phyloP scores from a whole-genome alignment of 306 rosid genomes.

The Abrus precatorius region DNA sequence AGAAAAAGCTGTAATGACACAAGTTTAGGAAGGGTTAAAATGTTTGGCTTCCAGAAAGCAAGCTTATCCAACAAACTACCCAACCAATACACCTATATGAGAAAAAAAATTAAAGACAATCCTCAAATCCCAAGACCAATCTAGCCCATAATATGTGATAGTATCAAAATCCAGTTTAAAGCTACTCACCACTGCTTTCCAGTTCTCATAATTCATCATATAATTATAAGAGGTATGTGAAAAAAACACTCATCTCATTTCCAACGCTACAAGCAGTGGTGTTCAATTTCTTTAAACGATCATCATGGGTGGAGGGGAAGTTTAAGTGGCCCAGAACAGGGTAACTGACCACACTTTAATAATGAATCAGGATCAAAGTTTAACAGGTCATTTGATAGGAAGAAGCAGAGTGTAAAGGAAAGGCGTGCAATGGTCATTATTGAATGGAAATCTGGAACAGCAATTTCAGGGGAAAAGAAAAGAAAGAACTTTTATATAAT shows the following conservation, averaged over 20 bases:
- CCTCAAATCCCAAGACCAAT: not conserved
- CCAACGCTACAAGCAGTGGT: not conserved
- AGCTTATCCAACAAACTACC: not conserved
- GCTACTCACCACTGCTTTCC: slow-evolving; percentile 1
- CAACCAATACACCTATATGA: not conserved
- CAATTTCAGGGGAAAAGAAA: not conserved
- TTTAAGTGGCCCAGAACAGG: not conserved
- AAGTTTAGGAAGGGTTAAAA: not conserved
- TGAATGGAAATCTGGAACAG: not conserved
- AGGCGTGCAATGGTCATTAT: not conserved
- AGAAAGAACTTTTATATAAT: not conserved
- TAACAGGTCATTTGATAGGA: slow-evolving; percentile 19
- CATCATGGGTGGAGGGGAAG: not conserved
- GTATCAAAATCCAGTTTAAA: slow-evolving; percentile 15
- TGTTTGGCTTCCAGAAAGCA: slow-evolving; percentile 6
- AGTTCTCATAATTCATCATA: slow-evolving; percentile 1
- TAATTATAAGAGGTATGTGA: not conserved
- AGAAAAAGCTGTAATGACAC: not conserved
- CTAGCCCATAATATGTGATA: not conserved
- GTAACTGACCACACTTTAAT: not conserved
- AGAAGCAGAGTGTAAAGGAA: not conserved
- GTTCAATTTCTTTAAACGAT: not conserved
- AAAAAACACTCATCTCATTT: not conserved
- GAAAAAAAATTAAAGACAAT: slow-evolving; percentile 1
- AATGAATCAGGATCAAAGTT: not conserved